Conservation (phyloP, 2,329 filamentous ascomycete species). For the Fusarium albosuccineum region DNA sequence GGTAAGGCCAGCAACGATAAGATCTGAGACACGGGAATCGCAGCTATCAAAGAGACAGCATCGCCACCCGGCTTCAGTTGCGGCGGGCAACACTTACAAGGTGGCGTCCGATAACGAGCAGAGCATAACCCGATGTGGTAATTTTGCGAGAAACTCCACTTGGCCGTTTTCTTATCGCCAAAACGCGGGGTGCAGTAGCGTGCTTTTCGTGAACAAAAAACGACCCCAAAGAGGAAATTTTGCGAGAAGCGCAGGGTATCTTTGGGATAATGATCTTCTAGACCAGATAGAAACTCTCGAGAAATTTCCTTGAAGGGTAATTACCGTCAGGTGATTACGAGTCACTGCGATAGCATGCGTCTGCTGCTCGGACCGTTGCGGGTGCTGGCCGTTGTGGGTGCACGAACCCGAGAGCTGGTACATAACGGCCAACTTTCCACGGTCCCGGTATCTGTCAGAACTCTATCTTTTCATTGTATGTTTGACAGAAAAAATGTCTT, state of each 20-base stretch:
- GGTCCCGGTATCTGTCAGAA: neutral
- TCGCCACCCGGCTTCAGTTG: too few species aligned
- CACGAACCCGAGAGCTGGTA: neutral
- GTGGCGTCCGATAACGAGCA: neutral
- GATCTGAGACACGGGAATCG: too few species aligned
- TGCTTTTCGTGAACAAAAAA: neutral
- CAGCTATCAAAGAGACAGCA: too few species aligned
- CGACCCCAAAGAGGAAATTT: constrained; percentile 13
- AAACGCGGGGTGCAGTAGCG: constrained; percentile 22
- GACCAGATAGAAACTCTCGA: neutral
- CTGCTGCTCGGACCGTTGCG: neutral
- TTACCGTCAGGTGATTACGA: neutral
- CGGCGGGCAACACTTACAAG: neutral
- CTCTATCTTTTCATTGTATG: neutral
- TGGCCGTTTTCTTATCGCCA: neutral
- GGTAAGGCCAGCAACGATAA: too few species aligned
- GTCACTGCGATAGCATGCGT: neutral
- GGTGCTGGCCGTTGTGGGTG: neutral
- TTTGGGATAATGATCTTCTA: neutral
- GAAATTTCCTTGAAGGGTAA: constrained; percentile 9
- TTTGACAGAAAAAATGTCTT: constrained; percentile 38
- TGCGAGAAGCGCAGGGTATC: constrained; percentile 3
- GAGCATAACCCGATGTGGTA: neutral
- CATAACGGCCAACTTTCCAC: constrained; percentile 2
- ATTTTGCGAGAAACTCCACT: constrained; percentile 12